Conservation (phyloP, 371 early-diverging fungal genomes). For the Funneliformis caledonium region DNA sequence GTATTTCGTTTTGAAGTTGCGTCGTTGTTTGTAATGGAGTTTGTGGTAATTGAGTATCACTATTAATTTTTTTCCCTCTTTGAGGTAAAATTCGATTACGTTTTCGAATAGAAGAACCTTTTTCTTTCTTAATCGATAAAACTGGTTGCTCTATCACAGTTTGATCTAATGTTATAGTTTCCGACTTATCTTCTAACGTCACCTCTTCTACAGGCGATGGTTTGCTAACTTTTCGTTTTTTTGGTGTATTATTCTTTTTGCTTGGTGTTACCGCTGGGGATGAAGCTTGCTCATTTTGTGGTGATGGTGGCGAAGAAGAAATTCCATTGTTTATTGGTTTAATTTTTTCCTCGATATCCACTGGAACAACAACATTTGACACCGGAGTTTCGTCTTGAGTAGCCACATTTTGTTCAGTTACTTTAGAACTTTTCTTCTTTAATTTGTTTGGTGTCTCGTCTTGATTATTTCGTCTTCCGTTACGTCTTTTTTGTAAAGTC, state of each 20-base stretch:
- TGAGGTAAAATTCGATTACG: background rate
- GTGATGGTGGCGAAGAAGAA: background rate
- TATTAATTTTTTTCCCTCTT: background rate
- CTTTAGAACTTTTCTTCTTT: background rate
- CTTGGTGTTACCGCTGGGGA: background rate
- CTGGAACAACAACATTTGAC: background rate
- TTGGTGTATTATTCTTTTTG: background rate
- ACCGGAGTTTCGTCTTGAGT: background rate
- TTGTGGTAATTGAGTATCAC: background rate
- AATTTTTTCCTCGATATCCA: background rate
- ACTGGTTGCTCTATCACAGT: background rate
- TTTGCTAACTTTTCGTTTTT: background rate
- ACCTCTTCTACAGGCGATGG: background rate
- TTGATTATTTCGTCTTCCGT: background rate
- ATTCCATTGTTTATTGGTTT: background rate
- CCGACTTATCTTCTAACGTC: background rate
- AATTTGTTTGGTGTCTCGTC: background rate
- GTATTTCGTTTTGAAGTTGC: background rate
- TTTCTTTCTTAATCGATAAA: background rate
- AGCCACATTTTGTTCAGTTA: background rate
- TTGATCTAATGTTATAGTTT: background rate
- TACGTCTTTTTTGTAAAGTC: background rate
- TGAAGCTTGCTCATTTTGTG: background rate
- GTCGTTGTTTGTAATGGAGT: background rate
- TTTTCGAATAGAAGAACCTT: background rate